phyloP scores from a whole-genome alignment of 164 flowering plant genomes.

The Amborella trichopoda region DNA sequence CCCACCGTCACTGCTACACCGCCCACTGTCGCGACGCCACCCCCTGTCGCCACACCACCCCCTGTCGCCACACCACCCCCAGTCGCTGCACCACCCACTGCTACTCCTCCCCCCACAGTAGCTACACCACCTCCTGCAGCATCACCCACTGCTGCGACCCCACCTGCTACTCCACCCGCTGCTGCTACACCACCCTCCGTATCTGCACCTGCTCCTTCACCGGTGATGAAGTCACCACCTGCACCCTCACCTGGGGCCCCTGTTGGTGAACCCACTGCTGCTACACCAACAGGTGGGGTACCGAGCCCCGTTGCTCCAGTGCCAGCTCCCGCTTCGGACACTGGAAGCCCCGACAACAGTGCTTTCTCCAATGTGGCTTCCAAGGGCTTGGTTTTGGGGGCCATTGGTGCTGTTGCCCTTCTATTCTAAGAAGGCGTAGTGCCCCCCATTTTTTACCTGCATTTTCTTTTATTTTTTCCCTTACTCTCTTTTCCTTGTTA shows the following conservation, averaged over 20 bases:
- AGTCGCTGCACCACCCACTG: slow-evolving; percentile 2
- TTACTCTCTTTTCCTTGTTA: too few relatives aligned
- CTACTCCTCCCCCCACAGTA: slow-evolving; percentile 9
- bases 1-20: slow-evolving; percentile 6
- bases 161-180: slow-evolving; percentile 1
- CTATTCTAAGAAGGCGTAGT: too few relatives aligned
- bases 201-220: background rate
- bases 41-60: slow-evolving; percentile 4
- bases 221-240: background rate
- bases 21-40: slow-evolving; percentile 3
- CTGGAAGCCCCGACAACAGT: background rate
- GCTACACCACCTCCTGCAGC: slow-evolving; percentile 2
- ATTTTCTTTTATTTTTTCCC: too few relatives aligned
- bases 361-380: too few relatives aligned
- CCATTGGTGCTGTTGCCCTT: too few relatives aligned
- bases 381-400: too few relatives aligned
- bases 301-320: background rate
- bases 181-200: background rate
- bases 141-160: slow-evolving; percentile 3
- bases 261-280: background rate
- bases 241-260: background rate
- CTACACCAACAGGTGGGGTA: background rate
- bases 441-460: too few relatives aligned
- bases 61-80: slow-evolving; percentile 5
- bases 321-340: background rate